Evolutionary conservation across 2,329 filamentous ascomycete species (phyloP).

Genomic region (Calonectria hawksworthii): DNA sequence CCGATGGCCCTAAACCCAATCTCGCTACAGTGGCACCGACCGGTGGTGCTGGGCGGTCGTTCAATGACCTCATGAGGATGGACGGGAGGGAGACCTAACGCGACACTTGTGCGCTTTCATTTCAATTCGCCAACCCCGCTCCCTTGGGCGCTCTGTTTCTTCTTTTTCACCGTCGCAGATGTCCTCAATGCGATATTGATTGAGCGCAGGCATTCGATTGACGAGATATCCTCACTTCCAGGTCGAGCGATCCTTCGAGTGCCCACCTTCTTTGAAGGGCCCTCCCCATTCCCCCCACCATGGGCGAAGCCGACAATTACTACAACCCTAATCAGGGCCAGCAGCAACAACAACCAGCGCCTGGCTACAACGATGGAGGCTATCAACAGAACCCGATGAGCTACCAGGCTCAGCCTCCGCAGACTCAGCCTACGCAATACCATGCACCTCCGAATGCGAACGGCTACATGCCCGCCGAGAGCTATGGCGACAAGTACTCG

Average conservation of each 20-base stretch:
- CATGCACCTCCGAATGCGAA: constrained; percentile 42
- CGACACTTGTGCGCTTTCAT: neutral
- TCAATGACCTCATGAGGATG: constrained; percentile 26
- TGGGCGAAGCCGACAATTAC: constrained; percentile 54
- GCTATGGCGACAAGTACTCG: constrained; percentile 62
- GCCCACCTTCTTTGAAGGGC: constrained; percentile 1
- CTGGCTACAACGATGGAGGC: constrained; percentile 37
- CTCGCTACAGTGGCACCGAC: constrained; percentile 9
- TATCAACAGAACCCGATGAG: constrained; percentile 44
- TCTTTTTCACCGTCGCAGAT: neutral
- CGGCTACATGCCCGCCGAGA: constrained; percentile 53
- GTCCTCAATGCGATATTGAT: neutral
- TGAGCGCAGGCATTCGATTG: neutral
- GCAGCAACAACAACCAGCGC: constrained; percentile 36
- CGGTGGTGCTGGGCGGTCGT: neutral
- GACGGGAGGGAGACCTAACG: neutral
- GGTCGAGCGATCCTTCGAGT: neutral
- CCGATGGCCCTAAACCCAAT: constrained; percentile 19
- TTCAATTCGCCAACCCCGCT: constrained; percentile 8
- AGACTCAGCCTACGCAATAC: constrained; percentile 47
- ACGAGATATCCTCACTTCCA: neutral
- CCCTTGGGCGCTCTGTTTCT: neutral
- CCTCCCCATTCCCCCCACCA: constrained; percentile 32
- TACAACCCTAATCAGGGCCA: constrained; percentile 42
- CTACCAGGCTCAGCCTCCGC: constrained; percentile 45